Base-by-base conservation (phyloP, 192 early-diverging fungal genomes). In the Coemansia sp. region DNA sequence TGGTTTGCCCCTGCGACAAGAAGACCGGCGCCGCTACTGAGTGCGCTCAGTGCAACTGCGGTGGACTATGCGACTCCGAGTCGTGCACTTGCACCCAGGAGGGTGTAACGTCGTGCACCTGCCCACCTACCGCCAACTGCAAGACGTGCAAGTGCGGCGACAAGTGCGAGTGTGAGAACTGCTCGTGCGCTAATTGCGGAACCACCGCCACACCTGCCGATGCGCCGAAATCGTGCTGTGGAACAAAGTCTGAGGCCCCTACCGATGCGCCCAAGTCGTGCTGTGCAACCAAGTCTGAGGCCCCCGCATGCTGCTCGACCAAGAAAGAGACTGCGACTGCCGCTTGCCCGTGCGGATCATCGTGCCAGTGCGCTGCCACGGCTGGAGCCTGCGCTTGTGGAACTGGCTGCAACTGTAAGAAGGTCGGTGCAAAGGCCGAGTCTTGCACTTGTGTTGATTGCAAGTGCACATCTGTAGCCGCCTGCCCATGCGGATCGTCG, bases 41-140 rank as follows among this genome's bases (percentile, higher is more conserved):
- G 6, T 47, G 70, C 47, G 66, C 67, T 6, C 33, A 32, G 37
- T 75, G 73, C 63, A 43, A 30, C n/a, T 81, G 78, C 64, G 64
- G 32, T 23, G 76, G 76, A 47, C 40, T 69, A 55, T 73, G 74
- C 74, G 69, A 42, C 55, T 33, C 21, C 16, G 6, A 60, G 4
- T 13, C 19, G 49, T 80, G 78, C 73, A 72, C 63, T 30, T 80
- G 78, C 61, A 67, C 67, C n/a, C 67, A 77, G 67, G 19, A 44
- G 3, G 70, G 70, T 3, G 52, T 53, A 52, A 69, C 69, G 60
- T 13, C 61, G 55, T 80, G 78, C 73, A 40, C 73, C 28, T 68
- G 70, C 64, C 68, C 69, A 2, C 33, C 30, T 19, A 33, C 10
- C 11, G 47, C 69, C 26, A 67, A 44, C 74, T 71, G 74, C 65